Conservation (phyloP, 1,284 basidiomycete species). For the Athelia sp. region DNA sequence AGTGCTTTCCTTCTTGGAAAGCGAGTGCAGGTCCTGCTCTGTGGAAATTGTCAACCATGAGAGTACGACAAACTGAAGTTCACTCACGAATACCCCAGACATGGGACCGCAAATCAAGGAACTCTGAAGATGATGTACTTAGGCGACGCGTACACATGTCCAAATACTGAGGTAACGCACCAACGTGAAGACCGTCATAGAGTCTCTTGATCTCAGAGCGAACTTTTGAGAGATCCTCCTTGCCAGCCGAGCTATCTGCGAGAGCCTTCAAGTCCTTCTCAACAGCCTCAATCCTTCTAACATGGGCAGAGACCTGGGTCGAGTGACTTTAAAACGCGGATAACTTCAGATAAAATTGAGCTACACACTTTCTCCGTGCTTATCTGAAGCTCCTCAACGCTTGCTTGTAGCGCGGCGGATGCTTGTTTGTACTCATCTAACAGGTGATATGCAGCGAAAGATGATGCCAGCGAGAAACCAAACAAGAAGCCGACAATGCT, state of each 20-base stretch:
- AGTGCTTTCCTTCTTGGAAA: slow-evolving; percentile 63
- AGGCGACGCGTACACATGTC: neutral
- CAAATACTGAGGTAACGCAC: slow-evolving; percentile 32
- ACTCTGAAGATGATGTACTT: slow-evolving; percentile 41
- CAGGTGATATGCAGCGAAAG: slow-evolving; percentile 82
- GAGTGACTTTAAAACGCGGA: neutral
- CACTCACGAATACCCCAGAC: slow-evolving; percentile 82
- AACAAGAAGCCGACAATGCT: slow-evolving; percentile 88
- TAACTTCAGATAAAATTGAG: neutral
- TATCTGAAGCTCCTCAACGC: slow-evolving; percentile 80
- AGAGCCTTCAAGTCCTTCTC: slow-evolving; percentile 85
- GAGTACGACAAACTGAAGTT: neutral
- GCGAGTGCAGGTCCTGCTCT: slow-evolving; percentile 79
- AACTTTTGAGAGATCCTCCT: slow-evolving; percentile 74
- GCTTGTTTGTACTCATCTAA: slow-evolving; percentile 89
- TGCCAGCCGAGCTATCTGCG: slow-evolving; percentile 58
- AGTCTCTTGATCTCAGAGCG: slow-evolving; percentile 83
- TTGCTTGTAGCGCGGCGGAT: slow-evolving; percentile 76
- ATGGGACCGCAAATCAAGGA: slow-evolving; percentile 70
- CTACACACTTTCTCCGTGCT: slow-evolving; percentile 72
- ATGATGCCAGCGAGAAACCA: slow-evolving; percentile 83
- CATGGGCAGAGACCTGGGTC: slow-evolving; percentile 74
- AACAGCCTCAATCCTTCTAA: slow-evolving; percentile 80
- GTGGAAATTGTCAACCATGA: slow-evolving; percentile 8
- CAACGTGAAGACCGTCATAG: slow-evolving; percentile 75